Percentiles rank a stretch among this genome's conserved stretches.
Evolutionary conservation across 225 moss, liverwort and hornwort genomes (phyloP).

Genomic region (Physcomitrium patens): DNA sequence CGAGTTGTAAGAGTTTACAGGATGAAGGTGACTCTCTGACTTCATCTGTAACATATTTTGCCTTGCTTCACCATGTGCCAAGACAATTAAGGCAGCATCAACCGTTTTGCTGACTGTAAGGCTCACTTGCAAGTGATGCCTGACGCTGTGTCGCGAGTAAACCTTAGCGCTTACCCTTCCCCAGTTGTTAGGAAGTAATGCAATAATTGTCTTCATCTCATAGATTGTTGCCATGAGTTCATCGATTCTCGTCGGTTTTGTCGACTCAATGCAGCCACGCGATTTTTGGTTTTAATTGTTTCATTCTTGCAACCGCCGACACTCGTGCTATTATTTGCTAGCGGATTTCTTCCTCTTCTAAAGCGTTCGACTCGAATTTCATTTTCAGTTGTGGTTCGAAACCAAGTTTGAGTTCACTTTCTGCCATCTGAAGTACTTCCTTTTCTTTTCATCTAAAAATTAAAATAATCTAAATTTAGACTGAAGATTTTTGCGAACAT

Average conservation of each 20-base stretch:
- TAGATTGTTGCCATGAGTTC: conserved; percentile 26
- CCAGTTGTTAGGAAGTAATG: neutral
- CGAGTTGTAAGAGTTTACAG: neutral
- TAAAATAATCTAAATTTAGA: too few relatives aligned
- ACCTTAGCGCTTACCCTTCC: neutral
- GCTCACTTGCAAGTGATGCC: neutral
- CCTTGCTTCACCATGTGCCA: neutral
- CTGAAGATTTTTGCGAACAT: too few relatives aligned
- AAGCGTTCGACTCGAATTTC: too few relatives aligned
- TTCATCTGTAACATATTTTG: neutral
- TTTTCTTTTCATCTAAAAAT: too few relatives aligned
- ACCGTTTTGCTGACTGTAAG: neutral
- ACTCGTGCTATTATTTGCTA: too few relatives aligned
- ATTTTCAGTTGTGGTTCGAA: too few relatives aligned
- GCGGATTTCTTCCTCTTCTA: too few relatives aligned
- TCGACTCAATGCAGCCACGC: too few relatives aligned
- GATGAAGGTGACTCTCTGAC: neutral
- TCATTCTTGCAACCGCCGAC: too few relatives aligned
- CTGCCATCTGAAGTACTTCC: too few relatives aligned
- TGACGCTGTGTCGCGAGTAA: neutral
- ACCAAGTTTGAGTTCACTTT: too few relatives aligned
- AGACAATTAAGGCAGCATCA: neutral
- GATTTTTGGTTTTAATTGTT: too few relatives aligned
- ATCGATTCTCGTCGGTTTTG: conserved; percentile 6
- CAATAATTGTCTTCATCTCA: neutral